Evolutionary conservation across 805 yeast species (phyloP), one percentile per base, ranked within the genome.

Genomic region (Saturnispora ahearnii): DNA sequence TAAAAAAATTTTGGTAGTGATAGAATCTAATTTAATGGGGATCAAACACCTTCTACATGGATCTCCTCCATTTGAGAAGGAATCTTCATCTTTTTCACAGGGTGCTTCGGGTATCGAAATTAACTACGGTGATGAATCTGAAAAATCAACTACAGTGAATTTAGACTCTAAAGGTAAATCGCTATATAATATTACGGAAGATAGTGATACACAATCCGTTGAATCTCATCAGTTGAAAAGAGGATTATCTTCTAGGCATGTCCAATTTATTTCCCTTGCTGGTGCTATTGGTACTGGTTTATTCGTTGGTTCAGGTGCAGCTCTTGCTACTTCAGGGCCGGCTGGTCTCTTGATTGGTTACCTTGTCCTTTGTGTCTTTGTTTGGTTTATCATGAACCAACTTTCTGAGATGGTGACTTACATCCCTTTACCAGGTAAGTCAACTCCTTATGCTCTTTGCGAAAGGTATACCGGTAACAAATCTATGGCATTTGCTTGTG

Each of bases 281-380:
- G 86, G 87, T 57, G 74, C 82, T 53, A 79, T 82, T 55, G 87
- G 89, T 63, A 80, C 87, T n/a, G 80, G 79, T 44, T 63, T 75
- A 48, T 73, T 76, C 50, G 68, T 76, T 33, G 78, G 79, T 51
- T 65, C 73, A 33, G 79, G 79, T 44, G 67, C 69, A 32, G 71
- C 70, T 2, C 59, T 72, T 49, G 52, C 64, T 11, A 55, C 58
- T 8, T 48, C 58, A 32, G 70, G 70, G 18, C 69, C 70, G 2
- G 68, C 65, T 1, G 78, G 77, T 29, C 56, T 79, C 34, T 71
- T 86, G 36, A 68, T 79, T 24, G 80, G 88, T 11, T 86, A 84
- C 61, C 54, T 79, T 26, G 66, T 81, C 44, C 74, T 85, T 60
- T 81, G 87, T 10, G 66, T 77, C 41, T 78, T 82, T 49, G 81